Base-by-base conservation (phyloP, 2,329 filamentous ascomycete genomes). In the Fusarium solani-melongenae region DNA sequence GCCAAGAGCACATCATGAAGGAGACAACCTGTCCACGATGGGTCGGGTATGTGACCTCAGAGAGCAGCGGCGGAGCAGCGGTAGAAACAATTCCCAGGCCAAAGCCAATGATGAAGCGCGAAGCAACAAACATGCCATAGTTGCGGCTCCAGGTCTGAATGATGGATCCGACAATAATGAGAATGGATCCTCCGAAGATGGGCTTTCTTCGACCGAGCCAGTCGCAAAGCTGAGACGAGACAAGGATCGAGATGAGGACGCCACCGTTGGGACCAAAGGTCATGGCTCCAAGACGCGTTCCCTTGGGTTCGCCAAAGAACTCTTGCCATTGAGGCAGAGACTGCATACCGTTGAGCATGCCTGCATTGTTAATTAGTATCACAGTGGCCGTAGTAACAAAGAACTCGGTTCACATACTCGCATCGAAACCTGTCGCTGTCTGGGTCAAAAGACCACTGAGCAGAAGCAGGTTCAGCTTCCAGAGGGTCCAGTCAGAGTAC, bases 61-160 rank as follows among this genome's bases (percentile, higher is more conserved):
- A 77, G 0, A 84, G 78, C 0, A 84, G 74, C 14, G 82, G 74
- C 0, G 82, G 82, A 0, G 81, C 78, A 0, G 81, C 79, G 2
- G 82, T 77, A 0, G 72, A 72, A 6, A 76, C 74, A 5, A 79
- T 76, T 0, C 80, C 81, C 20, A 89, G 85, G 22, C 88, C 88
- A 14, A 82, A 77, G 3, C 82, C 82, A 2, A 84, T 72, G 6
- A 83, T 68, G 60, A 81, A 79, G 0, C 82, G 74, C 0, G 81
- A 79, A 0, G 79, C 77, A n/a, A 83, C 77, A 39, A 84, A 84
- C 77, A 80, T 80, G 44, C 62, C 68, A 8, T 83, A 74, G 14
- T 85, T 77, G 24, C 81, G 53, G 4, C 80, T 76, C 2, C 69
- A 73, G 3, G 77, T 71, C 55, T 82, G 81, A 0, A 82, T 39